Conservation (phyloP, 352 stramenopile genomes). For the Globisporangium nagaii region DNA sequence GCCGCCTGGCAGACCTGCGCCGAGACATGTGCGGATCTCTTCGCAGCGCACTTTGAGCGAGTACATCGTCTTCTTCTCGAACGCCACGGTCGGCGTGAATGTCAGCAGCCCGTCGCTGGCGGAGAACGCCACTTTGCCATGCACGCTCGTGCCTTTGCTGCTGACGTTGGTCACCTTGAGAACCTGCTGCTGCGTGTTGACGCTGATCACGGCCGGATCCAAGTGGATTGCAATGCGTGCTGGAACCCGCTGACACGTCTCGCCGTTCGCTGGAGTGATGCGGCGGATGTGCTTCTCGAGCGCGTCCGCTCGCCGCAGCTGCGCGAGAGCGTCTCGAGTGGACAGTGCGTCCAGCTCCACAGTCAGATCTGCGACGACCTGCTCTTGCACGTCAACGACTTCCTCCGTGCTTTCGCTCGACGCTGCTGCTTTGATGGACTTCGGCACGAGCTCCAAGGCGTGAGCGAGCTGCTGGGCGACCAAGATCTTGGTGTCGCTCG, state of each 20-base stretch:
- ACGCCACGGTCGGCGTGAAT: conserved; percentile 29
- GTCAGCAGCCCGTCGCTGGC: conserved; percentile 7
- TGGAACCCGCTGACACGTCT: conserved; percentile 4
- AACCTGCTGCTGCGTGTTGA: conserved; percentile 25
- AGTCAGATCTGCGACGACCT: conserved; percentile 2
- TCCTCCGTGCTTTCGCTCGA: background rate
- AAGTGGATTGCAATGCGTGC: conserved; percentile 14
- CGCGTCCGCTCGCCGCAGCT: conserved; percentile 2
- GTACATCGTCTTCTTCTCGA: conserved; percentile 28
- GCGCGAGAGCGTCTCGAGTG: conserved; percentile 16
- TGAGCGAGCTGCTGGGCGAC: background rate
- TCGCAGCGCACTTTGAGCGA: conserved; percentile 23
- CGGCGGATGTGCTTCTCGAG: conserved; percentile 11
- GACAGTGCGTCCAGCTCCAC: conserved; percentile 1
- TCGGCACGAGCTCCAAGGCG: conserved; percentile 5
- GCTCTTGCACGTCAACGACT: background rate
- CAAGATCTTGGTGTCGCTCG: background rate
- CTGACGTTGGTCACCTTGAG: conserved; percentile 27
- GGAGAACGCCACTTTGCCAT: conserved; percentile 17
- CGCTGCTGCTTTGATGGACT: background rate
- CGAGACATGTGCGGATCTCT: conserved; percentile 21
- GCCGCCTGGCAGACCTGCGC: conserved; percentile 1
- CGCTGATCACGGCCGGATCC: conserved; percentile 14
- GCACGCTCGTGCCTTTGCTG: conserved; percentile 10
- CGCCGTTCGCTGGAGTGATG: conserved; percentile 12